Conservation (phyloP, 805 yeast genomes). For the Starmerella etchellsii region DNA sequence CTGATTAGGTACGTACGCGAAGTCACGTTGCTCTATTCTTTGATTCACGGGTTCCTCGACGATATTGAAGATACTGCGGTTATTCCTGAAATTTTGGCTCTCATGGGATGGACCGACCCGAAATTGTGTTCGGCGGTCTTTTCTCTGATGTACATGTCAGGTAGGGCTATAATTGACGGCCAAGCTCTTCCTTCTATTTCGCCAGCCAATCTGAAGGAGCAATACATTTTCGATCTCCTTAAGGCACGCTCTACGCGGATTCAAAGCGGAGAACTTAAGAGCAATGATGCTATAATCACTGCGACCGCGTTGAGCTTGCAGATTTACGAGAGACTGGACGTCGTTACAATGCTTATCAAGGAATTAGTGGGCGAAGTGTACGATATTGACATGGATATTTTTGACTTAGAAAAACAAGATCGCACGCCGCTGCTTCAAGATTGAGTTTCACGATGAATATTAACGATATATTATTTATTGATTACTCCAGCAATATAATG, state of each 20-base stretch:
- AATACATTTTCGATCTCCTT: constrained; percentile 6
- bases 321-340: constrained; percentile 27
- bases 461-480: no score
- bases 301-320: constrained; percentile 22
- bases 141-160: constrained; percentile 25
- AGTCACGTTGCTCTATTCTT: constrained; percentile 20
- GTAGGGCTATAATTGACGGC: constrained; percentile 23
- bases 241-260: not conserved
- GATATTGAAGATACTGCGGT: constrained; percentile 19
- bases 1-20: constrained; percentile 22
- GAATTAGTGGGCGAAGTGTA: constrained; percentile 28
- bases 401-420: constrained; percentile 8
- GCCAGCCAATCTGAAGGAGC: constrained; percentile 22
- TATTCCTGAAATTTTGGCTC: constrained; percentile 17
- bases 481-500: no score
- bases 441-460: no score
- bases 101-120: constrained; percentile 25
- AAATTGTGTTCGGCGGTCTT: constrained; percentile 22
- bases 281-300: constrained; percentile 11
- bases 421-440: not conserved
- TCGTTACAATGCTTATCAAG: constrained; percentile 23
- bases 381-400: constrained; percentile 18
- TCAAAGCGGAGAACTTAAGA: not conserved
- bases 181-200: constrained; percentile 26
- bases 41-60: constrained; percentile 23